Evolutionary conservation across 2,329 filamentous ascomycete genomes (phyloP), one percentile per base, ranked within the genome.

Genomic region (Scedosporium boydii): DNA sequence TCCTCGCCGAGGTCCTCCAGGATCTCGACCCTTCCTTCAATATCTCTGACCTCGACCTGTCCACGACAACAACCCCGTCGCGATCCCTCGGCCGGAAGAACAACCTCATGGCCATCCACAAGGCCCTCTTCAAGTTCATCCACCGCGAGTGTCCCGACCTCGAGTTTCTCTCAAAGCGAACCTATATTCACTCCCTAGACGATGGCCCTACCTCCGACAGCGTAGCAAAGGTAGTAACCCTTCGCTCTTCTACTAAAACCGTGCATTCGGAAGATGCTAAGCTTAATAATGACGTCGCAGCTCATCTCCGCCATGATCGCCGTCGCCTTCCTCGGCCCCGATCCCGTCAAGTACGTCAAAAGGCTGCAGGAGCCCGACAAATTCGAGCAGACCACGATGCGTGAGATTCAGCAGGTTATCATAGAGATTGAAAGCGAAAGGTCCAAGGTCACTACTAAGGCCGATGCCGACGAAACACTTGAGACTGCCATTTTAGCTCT

Each of bases 251-350:
- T 2, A 21, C 48, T 3, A 38, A 23, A 34, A 16, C 23, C 7
- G 16, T 34, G 9, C 7, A 51, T 18, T 23, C 48, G 10, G 14
- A 21, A 34, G 46, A 61, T 9, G 41, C 16, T 23, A 44, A 6
- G 66, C 72, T 66, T 70, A 75, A 62, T 12, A 14, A 3, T 23
- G 41, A 51, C 66, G 74, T 73, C 56, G 74, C 76, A 87, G 77
- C 76, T 89, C 59, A 76, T 89, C 51, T 84, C 84, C 63, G 77
- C 88, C 62, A 80, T 88, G 70, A 77, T 89, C 23, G 81, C 72
- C 14, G 75, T 86, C n/a, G 84, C 84, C 27, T 81, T 86, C 65
- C 80, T 82, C 69, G 85, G 85, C 12, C 80, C 83, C 27, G 80
- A 84, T 61, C 80, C 80, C 63, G 77, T 78, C 41, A 75, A 75